Evolutionary conservation across 2,329 filamentous ascomycete genomes (phyloP), one percentile per base, ranked within the genome.

Genomic region (Didymella keratinophila): DNA sequence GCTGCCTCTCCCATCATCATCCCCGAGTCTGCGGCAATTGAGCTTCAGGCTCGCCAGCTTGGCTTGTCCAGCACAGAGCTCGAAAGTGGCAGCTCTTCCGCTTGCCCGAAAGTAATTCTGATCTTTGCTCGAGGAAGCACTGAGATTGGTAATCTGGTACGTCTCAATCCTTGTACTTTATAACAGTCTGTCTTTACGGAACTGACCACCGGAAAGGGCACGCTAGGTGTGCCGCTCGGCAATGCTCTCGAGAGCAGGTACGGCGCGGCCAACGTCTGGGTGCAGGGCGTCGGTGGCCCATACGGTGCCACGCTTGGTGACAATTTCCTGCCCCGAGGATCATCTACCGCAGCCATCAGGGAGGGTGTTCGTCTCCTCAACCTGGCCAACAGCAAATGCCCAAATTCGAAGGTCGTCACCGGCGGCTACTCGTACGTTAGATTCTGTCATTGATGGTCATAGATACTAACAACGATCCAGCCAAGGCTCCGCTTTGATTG

Each of bases 341-440:
- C 73, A 2, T 72, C 74, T 21, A 55, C 63, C 16, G 62, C 62
- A 2, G 74, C 75, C 41, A 76, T 79, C 23, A 60, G 57, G 1
- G 69, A 75, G 48, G 75, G 74, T 58, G 65, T 70, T 14, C 58
- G 67, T 4, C 71, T 79, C 16, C 71, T 80, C 62, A 71, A 70
- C 10, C 49, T 74, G 32, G 78, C 75, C 10, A 75, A 73, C 43
- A 66, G 60, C 12, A 75, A 78, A 34, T 80, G 78, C 62, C 76
- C 77, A 5, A 63, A 71, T 55, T 74, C 76, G 10, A 70, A 67
- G 14, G 62, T 80, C 41, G 72, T 79, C 23, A 72, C 74, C 18
- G 76, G 76, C 30, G 78, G 78, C 6, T 81, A 80, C 64, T 78
- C 75, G 69, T 79, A 75, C 36, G 75, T 71, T 23, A 12, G 4